phyloP scores from a whole-genome alignment of 352 stramenopile genomes.

The Globisporangium cederbergense region DNA sequence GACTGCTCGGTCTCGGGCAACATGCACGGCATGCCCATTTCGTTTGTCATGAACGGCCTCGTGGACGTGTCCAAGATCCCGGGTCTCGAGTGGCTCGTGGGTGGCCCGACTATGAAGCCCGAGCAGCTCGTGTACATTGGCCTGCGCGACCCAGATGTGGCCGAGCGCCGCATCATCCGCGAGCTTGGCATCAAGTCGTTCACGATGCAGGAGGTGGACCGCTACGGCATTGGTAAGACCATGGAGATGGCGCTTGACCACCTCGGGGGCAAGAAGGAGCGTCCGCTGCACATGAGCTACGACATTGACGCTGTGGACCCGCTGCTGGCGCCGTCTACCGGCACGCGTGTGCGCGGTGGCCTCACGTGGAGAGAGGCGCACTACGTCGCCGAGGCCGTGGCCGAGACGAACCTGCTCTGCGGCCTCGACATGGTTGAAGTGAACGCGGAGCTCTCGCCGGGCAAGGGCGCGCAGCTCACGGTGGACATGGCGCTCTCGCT shows the following conservation, averaged over 20 bases:
- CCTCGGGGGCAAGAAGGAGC: conserved; percentile 81
- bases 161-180: conserved; percentile 89
- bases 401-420: conserved; percentile 86
- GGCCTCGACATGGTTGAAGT: conserved; percentile 96
- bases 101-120: conserved; percentile 69
- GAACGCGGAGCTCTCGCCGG: conserved; percentile 90
- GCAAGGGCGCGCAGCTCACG: conserved; percentile 86
- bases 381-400: conserved; percentile 93
- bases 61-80: conserved; percentile 87
- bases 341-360: conserved; percentile 93
- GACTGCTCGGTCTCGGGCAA: conserved; percentile 90
- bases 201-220: conserved; percentile 97
- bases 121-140: conserved; percentile 96
- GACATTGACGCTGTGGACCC: conserved; percentile 98
- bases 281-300: conserved; percentile 96
- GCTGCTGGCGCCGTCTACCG: conserved; percentile 92
- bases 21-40: conserved; percentile 98
- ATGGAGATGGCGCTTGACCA: conserved; percentile 97
- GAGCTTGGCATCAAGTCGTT: conserved; percentile 94
- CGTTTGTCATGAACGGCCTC: conserved; percentile 92
- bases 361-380: conserved; percentile 96
- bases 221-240: conserved; percentile 93
- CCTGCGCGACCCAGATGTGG: conserved; percentile 91
- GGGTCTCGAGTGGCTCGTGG: conserved; percentile 93
- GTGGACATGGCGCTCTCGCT: conserved; percentile 92